Percentiles rank a stretch among this genome's conserved stretches.
phyloP scores from a whole-genome alignment of 176 grass and related monocot genomes.

The Typha latifolia region DNA sequence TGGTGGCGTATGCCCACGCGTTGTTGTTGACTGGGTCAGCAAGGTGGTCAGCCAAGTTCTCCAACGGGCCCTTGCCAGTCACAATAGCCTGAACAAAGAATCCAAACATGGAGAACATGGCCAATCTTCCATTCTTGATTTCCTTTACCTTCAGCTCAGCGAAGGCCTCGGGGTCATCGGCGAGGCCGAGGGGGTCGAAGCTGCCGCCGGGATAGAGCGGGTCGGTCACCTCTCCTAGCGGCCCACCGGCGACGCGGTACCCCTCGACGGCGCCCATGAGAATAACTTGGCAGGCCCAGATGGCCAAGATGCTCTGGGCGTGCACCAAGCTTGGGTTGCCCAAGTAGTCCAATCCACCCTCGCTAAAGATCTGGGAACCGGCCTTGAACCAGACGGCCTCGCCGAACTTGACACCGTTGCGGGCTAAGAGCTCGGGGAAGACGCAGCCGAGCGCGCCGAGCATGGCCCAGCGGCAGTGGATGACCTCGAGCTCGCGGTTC shows the following conservation, averaged over 20 bases:
- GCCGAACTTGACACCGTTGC: not conserved
- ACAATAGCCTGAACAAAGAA: conserved; percentile 18
- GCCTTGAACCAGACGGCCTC: conserved; percentile 2
- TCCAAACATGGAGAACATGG: conserved; percentile 20
- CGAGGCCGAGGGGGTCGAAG: conserved; percentile 17
- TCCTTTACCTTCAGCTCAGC: conserved; percentile 15
- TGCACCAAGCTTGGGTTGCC: not conserved
- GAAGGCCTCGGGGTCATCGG: conserved; percentile 12
- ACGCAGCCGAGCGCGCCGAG: not conserved
- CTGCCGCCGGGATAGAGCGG: conserved; percentile 13
- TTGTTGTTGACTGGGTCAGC: conserved; percentile 16
- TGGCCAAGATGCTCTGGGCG: conserved; percentile 2
- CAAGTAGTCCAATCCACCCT: conserved; percentile 1
- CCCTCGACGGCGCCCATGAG: conserved; percentile 17
- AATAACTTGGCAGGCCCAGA: not conserved
- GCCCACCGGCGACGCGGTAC: conserved; percentile 6
- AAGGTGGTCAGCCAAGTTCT: conserved; percentile 14
- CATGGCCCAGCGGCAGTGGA: not conserved
- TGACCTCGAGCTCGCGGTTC: not conserved
- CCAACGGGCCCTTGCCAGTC: conserved; percentile 12
- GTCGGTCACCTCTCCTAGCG: conserved; percentile 1
- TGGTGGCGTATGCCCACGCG: no score
- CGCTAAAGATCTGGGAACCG: not conserved
- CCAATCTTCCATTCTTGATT: conserved; percentile 15
- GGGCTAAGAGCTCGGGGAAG: not conserved